Evolutionary conservation across 2,329 filamentous ascomycete genomes (phyloP).

Genomic region (Pestalotiopsis sp.): DNA sequence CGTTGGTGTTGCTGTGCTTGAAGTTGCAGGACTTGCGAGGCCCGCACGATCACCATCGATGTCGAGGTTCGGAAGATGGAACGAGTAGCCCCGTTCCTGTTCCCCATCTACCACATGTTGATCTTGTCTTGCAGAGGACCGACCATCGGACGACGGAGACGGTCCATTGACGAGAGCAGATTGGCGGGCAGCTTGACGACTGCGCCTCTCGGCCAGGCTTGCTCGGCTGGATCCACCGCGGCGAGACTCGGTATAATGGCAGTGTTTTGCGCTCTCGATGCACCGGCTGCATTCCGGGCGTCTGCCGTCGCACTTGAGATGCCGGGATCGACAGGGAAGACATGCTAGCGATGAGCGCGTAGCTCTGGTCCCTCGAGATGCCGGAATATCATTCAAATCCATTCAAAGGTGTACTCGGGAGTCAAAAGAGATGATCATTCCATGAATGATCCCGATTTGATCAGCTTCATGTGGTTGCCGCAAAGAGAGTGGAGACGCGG

Average conservation of each 20-base stretch:
- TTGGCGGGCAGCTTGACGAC: slow-evolving; percentile 23
- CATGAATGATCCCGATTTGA: not conserved
- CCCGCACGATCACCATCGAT: not conserved
- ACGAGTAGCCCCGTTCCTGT: not conserved
- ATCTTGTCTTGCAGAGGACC: not conserved
- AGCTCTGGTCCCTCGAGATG: not conserved
- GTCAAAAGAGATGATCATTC: not conserved
- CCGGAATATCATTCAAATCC: not conserved
- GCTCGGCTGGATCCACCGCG: slow-evolving; percentile 43
- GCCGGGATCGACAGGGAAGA: slow-evolving; percentile 51
- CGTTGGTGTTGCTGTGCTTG: not conserved
- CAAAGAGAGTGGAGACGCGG: not conserved
- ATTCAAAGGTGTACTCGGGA: not conserved
- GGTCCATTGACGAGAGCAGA: slow-evolving; percentile 20
- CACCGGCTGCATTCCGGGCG: slow-evolving; percentile 51
- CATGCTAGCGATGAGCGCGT: slow-evolving; percentile 45
- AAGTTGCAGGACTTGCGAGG: not conserved
- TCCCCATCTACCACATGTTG: not conserved
- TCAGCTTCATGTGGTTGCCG: not conserved
- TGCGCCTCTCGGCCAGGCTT: slow-evolving; percentile 30
- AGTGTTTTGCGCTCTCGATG: slow-evolving; percentile 42
- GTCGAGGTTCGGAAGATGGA: not conserved
- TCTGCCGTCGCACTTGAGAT: slow-evolving; percentile 56
- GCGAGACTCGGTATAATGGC: slow-evolving; percentile 53
- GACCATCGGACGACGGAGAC: slow-evolving; percentile 8